Evolutionary conservation across 2,329 filamentous ascomycete species (phyloP).

Genomic region (Phyllosticta ampelicida): DNA sequence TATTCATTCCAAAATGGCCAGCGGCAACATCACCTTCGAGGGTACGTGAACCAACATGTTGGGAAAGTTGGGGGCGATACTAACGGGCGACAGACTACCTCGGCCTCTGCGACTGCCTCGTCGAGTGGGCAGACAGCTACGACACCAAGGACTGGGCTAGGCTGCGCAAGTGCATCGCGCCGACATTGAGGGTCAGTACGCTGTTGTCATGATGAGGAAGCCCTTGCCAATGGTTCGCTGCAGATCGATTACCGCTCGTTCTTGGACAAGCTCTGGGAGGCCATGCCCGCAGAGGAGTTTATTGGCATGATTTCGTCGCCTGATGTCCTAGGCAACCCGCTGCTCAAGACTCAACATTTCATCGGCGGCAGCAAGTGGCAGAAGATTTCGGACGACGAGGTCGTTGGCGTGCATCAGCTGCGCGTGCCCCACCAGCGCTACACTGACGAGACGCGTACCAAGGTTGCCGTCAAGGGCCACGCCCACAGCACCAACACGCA

Average conservation of each 20-base stretch:
- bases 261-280: slow-evolving; percentile 45
- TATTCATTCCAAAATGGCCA: slow-evolving; percentile 8
- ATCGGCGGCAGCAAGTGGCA: slow-evolving; percentile 44
- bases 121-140: slow-evolving; percentile 53
- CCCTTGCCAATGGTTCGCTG: slow-evolving; percentile 8
- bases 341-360: slow-evolving; percentile 48
- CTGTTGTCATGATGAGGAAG: background rate
- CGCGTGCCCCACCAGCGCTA: slow-evolving; percentile 49
- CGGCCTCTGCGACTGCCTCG: slow-evolving; percentile 9
- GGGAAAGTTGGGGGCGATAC: background rate
- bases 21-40: slow-evolving; percentile 13
- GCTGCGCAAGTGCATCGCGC: slow-evolving; percentile 51
- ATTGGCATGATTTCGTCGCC: slow-evolving; percentile 42
- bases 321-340: slow-evolving; percentile 43
- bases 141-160: slow-evolving; percentile 56
- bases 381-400: slow-evolving; percentile 37
- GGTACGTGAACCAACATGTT: slow-evolving; percentile 9
- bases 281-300: slow-evolving; percentile 46
- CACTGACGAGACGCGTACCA: slow-evolving; percentile 35
- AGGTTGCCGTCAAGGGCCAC: slow-evolving; percentile 45
- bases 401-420: slow-evolving; percentile 46
- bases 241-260: slow-evolving; percentile 59
- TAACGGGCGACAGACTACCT: slow-evolving; percentile 7
- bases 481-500: slow-evolving; percentile 44
- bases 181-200: slow-evolving; percentile 35